These are phyloP conservation scores for Colletotrichum sansevieriae DNA, from an alignment of 2,329 filamentous ascomycete genomes.

Conservation along the genomic window DNA sequence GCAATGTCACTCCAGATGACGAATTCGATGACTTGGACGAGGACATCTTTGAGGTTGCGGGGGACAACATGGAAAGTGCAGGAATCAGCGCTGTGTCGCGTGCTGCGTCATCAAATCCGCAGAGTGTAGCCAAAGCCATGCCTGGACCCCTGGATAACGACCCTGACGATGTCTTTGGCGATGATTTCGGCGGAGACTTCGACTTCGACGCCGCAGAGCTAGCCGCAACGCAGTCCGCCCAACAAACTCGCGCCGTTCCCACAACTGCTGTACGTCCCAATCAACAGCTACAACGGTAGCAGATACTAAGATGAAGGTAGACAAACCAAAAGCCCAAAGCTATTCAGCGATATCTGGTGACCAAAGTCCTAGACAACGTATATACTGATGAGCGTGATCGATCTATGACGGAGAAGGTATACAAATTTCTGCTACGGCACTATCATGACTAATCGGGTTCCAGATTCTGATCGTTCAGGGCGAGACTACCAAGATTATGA, in stretches of 20 bases:
- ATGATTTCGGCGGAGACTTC: constrained; percentile 80
- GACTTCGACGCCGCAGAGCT: constrained; percentile 84
- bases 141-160: constrained; percentile 53
- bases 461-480: constrained; percentile 86
- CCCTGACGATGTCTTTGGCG: constrained; percentile 77
- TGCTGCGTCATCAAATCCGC: constrained; percentile 27
- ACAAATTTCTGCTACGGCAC: constrained; percentile 30
- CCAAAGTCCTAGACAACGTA: constrained; percentile 76
- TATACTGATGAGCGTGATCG: constrained; percentile 75
- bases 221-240: constrained; percentile 76
- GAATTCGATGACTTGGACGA: constrained; percentile 78
- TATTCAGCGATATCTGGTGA: constrained; percentile 89
- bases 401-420: constrained; percentile 78
- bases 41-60: constrained; percentile 66
- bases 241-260: constrained; percentile 45
- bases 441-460: constrained; percentile 40
- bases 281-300: constrained; percentile 43
- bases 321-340: constrained; percentile 75
- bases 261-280: constrained; percentile 55
- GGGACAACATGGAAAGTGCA: constrained; percentile 51
- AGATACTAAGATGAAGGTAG: constrained; percentile 76
- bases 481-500: constrained; percentile 76
- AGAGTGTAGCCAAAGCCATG: background rate
- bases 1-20: constrained; percentile 55
- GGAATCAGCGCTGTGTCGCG: constrained; percentile 18